A percentile compares a stretch with the other conserved stretches of the same genome.
Conservation (phyloP, 2,329 filamentous ascomycete genomes). For the Phialophora chinensis region DNA sequence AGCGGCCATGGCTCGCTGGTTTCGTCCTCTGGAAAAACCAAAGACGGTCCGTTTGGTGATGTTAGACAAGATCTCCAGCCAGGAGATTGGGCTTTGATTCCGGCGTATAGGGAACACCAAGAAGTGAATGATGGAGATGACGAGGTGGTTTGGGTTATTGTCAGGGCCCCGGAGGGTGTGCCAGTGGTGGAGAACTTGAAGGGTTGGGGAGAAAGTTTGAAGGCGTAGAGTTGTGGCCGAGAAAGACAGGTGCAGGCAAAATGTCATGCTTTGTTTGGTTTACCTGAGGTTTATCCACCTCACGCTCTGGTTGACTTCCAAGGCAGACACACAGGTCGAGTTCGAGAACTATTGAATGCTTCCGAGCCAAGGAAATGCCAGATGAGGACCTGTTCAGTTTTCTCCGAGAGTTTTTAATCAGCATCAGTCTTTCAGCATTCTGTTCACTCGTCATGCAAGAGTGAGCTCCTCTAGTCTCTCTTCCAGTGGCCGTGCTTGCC, state of each 20-base stretch:
- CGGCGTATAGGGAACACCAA: slow-evolving; percentile 73
- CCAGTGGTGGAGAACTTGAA: slow-evolving; percentile 68
- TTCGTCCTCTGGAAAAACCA: slow-evolving; percentile 20
- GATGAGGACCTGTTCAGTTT: not conserved
- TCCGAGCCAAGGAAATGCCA: not conserved
- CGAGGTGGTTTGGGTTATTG: slow-evolving; percentile 70
- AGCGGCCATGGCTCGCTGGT: slow-evolving; percentile 67
- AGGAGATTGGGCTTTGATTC: slow-evolving; percentile 74
- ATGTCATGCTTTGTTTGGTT: not conserved
- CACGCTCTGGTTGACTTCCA: not conserved
- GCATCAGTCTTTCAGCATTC: not conserved
- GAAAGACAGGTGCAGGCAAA: not conserved
- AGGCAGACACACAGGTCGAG: not conserved
- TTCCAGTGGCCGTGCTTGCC: not conserved
- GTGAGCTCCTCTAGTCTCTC: not conserved
- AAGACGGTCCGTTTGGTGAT: slow-evolving; percentile 58
- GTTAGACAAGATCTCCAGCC: slow-evolving; percentile 63
- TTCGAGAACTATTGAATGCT: not conserved
- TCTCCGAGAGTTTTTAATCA: not conserved
- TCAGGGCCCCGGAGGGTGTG: slow-evolving; percentile 62
- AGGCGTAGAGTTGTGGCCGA: not conserved
- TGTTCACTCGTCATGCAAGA: not conserved
- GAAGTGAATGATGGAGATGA: slow-evolving; percentile 69
- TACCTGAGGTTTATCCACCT: not conserved
- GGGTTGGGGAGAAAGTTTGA: slow-evolving; percentile 60